Percentiles rank a stretch among this genome's conserved stretches.
These are phyloP conservation scores for Xylaria grammica DNA, from an alignment of 495 filamentous ascomycete species.

Conservation along the genomic window DNA sequence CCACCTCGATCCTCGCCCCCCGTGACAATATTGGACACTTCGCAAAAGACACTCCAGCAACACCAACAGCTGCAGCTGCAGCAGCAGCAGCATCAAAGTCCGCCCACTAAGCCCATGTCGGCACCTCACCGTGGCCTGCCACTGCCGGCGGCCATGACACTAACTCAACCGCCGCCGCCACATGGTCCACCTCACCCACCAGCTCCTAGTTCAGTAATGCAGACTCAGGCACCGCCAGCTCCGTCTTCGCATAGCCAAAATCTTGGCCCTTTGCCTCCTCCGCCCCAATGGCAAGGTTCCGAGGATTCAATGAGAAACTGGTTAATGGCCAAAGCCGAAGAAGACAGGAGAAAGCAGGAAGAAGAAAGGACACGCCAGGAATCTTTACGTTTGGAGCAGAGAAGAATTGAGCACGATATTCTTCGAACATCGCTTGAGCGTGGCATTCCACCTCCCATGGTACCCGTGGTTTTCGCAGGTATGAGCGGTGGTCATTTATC, in stretches of 20 bases:
- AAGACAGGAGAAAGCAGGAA: conserved; percentile 82
- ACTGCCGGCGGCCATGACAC: conserved; percentile 73
- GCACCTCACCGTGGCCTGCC: conserved; percentile 78
- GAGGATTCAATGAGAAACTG: conserved; percentile 84
- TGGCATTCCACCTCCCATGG: conserved; percentile 83
- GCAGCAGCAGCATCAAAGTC: conserved; percentile 46
- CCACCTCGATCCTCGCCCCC: conserved; percentile 67
- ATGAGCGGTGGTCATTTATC: conserved; percentile 69
- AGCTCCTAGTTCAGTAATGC: conserved; percentile 43
- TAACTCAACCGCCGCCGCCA: conserved; percentile 53
- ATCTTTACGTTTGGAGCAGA: conserved; percentile 74
- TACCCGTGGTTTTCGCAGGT: conserved; percentile 88
- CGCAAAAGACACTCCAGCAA: conserved; percentile 47
- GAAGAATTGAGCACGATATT: conserved; percentile 84
- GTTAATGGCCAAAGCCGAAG: conserved; percentile 83
- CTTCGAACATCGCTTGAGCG: conserved; percentile 77
- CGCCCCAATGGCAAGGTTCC: conserved; percentile 73
- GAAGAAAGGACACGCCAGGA: conserved; percentile 89
- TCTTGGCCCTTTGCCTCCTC: conserved; percentile 66
- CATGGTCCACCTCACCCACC: conserved; percentile 43
- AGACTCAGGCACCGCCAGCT: conserved; percentile 40
- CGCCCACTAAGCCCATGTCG: conserved; percentile 63
- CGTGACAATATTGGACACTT: conserved; percentile 55
- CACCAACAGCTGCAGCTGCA: conserved; percentile 35
- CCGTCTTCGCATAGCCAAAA: conserved; percentile 43